Base-by-base conservation (phyloP, 768 basidiomycete species). In the Phylloporus arenicola region DNA sequence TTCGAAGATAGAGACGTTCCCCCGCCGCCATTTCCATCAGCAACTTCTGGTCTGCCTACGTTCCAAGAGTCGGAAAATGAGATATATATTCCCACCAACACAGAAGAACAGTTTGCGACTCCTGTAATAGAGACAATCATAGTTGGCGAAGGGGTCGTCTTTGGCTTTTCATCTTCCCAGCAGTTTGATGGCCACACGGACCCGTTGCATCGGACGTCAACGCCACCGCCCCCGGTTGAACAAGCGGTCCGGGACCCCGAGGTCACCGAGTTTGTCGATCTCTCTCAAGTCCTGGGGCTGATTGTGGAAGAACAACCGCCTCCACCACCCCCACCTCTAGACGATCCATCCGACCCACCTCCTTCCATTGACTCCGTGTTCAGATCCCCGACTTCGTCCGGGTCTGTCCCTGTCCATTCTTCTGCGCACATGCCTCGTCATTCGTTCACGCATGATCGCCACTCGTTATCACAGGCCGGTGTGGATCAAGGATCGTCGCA, bases 311-410 rank as follows among this genome's bases (percentile, higher is more conserved):
- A 67, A 60, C 56, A 69, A 72, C 81, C 76, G 1, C 88, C 86
- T 0, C 90, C 89, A 0, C 89, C 89, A 5, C 88, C 88, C 0
- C 85, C 84, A 16, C 82, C 84, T 30, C 77, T 91, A 72, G 90
- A 92, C 59, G 90, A 92, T 65, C 90, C 90, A 19, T 84, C 83
- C 2, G 90, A 92, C 64, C 90, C 89, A 19, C 90, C 90, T 5
- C 90, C 90, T 12, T 88, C 86, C 6, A 92, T 92, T 58, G 87
- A 92, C 66, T 89, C 86, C 9, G 84, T 82, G 43, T 89, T 85
- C 60, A 75, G 75, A 58, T 69, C 71, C 7, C 70, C 51, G 52
- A 55, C 45, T 12, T 65, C 46, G 43, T 57, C 54, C 52, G 60
- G 46, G 24, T 17, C 52, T 33, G 54, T 51, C 25, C 59, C 58